Conservation (phyloP, 2,329 filamentous ascomycete genomes). For the Chrysoporthe puriensis region DNA sequence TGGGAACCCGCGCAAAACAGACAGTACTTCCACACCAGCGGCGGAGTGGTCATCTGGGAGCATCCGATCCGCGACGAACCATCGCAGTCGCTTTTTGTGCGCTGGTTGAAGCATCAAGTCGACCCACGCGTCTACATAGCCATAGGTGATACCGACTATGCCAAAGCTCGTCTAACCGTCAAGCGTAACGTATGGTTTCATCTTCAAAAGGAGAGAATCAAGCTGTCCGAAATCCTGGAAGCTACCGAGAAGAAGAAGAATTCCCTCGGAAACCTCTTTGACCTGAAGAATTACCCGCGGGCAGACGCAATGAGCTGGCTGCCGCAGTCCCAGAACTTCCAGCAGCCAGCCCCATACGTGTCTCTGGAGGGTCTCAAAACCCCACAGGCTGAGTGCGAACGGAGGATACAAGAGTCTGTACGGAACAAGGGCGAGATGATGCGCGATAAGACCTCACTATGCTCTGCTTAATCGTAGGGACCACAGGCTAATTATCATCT, state of each 20-base stretch:
- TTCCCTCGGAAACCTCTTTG: not conserved
- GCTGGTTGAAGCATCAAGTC: not conserved
- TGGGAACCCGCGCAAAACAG: not conserved
- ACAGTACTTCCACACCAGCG: not conserved
- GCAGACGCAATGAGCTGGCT: not conserved
- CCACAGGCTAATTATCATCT: not conserved
- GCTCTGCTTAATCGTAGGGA: not conserved
- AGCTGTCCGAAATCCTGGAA: not conserved
- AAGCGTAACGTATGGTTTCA: not conserved
- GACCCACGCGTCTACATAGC: not conserved
- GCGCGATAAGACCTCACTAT: not conserved
- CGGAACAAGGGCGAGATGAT: not conserved
- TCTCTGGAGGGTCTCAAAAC: not conserved
- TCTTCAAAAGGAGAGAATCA: not conserved
- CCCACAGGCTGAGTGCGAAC: not conserved
- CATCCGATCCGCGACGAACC: not conserved
- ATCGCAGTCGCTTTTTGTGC: not conserved
- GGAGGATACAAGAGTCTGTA: not conserved
- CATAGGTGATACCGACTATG: not conserved
- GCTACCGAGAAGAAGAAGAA: not conserved
- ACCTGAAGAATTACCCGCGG: not conserved
- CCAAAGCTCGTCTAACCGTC: not conserved
- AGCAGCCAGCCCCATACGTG: not conserved
- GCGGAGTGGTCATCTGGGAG: not conserved
- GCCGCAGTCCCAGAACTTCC: not conserved